These are phyloP conservation scores for Thinopyrum elongatum DNA, from an alignment of 176 grass and related monocot genomes.

Conservation along the genomic window DNA sequence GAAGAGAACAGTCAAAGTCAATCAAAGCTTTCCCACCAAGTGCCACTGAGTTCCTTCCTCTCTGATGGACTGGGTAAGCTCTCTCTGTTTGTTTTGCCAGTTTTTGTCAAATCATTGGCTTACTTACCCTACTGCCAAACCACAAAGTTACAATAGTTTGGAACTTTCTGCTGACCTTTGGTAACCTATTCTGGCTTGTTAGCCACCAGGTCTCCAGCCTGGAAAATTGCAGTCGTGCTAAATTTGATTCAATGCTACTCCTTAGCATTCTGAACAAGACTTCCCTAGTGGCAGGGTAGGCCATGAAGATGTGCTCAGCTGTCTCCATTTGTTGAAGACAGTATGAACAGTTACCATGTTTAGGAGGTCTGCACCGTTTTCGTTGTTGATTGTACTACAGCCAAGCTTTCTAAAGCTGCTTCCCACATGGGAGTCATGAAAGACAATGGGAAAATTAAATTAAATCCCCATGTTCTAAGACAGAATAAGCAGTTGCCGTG, in stretches of 20 bases:
- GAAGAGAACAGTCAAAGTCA: background rate
- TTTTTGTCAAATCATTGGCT: background rate
- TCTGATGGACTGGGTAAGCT: background rate
- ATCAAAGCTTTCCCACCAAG: background rate
- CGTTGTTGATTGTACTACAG: background rate
- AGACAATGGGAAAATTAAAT: background rate
- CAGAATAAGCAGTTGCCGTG: background rate
- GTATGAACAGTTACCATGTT: background rate
- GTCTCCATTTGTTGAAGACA: background rate
- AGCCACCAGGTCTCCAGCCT: background rate
- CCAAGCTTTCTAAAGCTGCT: slow-evolving; percentile 3
- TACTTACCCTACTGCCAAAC: background rate
- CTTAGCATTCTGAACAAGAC: background rate
- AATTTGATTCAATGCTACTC: background rate
- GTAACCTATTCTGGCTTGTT: background rate
- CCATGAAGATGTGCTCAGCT: background rate
- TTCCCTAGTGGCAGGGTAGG: background rate
- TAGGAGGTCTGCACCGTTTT: background rate
- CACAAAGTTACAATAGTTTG: background rate
- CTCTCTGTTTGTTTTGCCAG: background rate
- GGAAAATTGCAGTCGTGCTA: background rate
- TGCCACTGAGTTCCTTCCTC: background rate
- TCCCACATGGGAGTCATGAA: background rate
- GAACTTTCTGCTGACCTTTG: background rate
- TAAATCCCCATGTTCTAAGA: background rate